Conservation (phyloP, 2,329 filamentous ascomycete genomes). For the Capronia coronata region DNA sequence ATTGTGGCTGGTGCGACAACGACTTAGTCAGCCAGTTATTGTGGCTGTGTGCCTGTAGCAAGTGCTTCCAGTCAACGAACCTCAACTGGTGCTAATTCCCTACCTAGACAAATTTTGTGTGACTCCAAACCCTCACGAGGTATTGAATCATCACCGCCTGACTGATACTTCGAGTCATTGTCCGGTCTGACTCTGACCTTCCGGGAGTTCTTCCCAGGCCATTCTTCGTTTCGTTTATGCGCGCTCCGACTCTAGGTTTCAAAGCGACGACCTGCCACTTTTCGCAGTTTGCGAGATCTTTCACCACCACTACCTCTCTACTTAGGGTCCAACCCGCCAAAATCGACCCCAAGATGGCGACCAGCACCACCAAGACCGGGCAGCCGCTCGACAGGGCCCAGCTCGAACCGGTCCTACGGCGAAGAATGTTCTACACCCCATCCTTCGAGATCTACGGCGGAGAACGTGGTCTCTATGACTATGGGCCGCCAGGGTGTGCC, state of each 20-base stretch:
- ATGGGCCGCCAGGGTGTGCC: slow-evolving; percentile 80
- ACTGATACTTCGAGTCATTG: too few relatives aligned
- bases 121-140: too few relatives aligned
- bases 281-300: slow-evolving; percentile 35
- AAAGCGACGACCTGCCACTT: slow-evolving; percentile 30
- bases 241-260: slow-evolving; percentile 14
- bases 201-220: neutral
- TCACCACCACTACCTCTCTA: slow-evolving; percentile 37
- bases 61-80: too few relatives aligned
- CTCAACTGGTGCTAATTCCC: too few relatives aligned
- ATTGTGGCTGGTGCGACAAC: neutral
- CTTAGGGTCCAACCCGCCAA: slow-evolving; percentile 25
- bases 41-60: too few relatives aligned
- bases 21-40: too few relatives aligned
- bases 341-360: slow-evolving; percentile 46
- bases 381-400: slow-evolving; percentile 76
- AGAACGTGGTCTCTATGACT: slow-evolving; percentile 84
- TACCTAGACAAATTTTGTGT: too few relatives aligned
- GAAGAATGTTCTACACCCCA: slow-evolving; percentile 89
- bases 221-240: slow-evolving; percentile 16
- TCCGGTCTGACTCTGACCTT: neutral
- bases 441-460: slow-evolving; percentile 94
- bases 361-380: slow-evolving; percentile 74
- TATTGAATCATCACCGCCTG: too few relatives aligned
- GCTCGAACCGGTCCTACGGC: slow-evolving; percentile 78